A percentile compares a stretch with the other conserved stretches of the same genome.
Evolutionary conservation across 345 rosid species (phyloP).

Genomic region (Gossypium arboreum): DNA sequence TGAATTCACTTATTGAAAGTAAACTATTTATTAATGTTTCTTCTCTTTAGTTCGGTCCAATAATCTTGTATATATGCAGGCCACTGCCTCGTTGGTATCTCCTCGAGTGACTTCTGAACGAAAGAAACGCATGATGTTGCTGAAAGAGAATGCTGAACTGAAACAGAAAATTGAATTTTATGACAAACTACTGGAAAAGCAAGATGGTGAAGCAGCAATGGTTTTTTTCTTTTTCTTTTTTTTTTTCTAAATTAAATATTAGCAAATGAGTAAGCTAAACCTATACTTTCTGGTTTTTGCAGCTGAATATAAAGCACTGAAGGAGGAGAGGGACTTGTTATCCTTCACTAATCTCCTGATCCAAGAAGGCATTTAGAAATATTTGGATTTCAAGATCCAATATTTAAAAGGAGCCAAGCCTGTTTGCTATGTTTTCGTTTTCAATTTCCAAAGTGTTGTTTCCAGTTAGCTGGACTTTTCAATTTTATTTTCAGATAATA

Average conservation of each 20-base stretch:
- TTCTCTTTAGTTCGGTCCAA: background rate
- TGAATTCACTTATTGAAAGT: background rate
- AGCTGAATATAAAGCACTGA: background rate
- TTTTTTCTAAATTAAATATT: background rate
- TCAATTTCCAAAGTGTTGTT: background rate
- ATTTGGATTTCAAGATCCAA: constrained; percentile 3
- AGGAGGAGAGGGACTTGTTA: background rate
- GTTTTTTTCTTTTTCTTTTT: background rate
- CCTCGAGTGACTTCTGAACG: background rate
- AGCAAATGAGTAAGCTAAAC: background rate
- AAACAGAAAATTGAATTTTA: background rate
- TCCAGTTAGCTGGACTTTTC: background rate
- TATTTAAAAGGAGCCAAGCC: background rate
- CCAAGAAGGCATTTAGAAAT: background rate
- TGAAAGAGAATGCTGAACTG: background rate
- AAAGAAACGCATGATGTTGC: background rate
- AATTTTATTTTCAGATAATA: background rate
- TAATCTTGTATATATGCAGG: background rate
- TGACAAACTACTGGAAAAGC: background rate
- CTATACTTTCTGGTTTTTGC: constrained; percentile 9
- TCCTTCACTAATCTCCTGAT: background rate
- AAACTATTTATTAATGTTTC: background rate
- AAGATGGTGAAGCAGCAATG: background rate
- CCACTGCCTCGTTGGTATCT: background rate
- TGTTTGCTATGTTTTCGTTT: background rate